Base-by-base conservation (phyloP, 2,329 filamentous ascomycete genomes). In the Hymenoscyphus fructigenus region DNA sequence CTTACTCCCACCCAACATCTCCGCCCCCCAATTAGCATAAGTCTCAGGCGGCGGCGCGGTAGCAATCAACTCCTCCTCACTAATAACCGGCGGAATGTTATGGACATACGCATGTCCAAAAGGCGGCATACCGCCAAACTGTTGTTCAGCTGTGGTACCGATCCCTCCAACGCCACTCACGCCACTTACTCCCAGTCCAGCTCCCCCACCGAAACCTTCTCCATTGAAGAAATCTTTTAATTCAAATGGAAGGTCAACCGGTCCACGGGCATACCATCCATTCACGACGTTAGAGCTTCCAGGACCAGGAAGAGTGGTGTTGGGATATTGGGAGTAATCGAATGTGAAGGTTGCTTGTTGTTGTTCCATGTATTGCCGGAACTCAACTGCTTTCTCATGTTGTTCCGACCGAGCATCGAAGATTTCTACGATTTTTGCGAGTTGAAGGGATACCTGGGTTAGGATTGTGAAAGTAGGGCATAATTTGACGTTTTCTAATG, bases 361-460 rank as follows among this genome's bases (percentile, higher is more conserved):
- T 23, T 69, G 67, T 28, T 68, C 66, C 62, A 72, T 69, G 61
- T 68, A 72, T 38, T 64, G 66, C 9, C 68, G 20, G 38, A 65
- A 71, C 9, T 71, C 66, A n/a, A 69, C 68, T 0, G 62, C 38
- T 32, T 65, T 70, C 34, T 68, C 66, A 7, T 63, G 62, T 38
- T 64, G 50, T 17, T 66, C 64, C 14, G 65, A 63, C 34, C 60
- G 53, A 1, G 66, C 63, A 50, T 75, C 73, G 55, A 75, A 69
- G 50, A 75, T 72, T 0, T 71, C 72, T 3, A 74, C 73, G 34
- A 75, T 75, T 62, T 75, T 72, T 5, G 72, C 72, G 4, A 75
- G 68, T 63, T 75, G 73, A 4, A 72, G 57, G 3, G 69, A 62
- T 1, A 75, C 73, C 61, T 73, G 72, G 0, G 69, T 74, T 14